Evolutionary conservation across 2,329 filamentous ascomycete species (phyloP).

Genomic region (Blastomyces silverae): DNA sequence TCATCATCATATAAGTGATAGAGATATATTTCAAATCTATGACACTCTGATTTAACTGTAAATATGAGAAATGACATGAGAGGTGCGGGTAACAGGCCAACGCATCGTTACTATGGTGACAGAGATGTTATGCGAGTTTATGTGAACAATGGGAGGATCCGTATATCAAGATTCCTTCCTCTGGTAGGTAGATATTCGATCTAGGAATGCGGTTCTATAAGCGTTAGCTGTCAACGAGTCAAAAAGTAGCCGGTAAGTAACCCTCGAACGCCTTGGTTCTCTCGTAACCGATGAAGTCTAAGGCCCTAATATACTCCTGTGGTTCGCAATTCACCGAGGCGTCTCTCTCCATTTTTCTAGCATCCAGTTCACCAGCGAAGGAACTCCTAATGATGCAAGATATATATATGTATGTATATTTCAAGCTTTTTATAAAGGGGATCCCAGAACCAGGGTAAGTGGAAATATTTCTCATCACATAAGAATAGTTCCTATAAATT

Average conservation of each 20-base stretch:
- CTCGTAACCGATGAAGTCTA: not conserved
- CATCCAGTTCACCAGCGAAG: not conserved
- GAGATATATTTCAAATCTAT: no score
- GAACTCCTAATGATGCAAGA: not conserved
- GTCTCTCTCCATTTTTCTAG: not conserved
- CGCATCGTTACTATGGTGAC: not conserved
- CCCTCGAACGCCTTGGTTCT: not conserved
- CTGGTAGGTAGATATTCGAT: not conserved
- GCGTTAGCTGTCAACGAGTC: not conserved
- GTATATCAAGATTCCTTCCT: not conserved
- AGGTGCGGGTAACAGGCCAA: no score
- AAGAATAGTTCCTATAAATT: not conserved
- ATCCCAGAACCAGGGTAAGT: not conserved
- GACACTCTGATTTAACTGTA: no score
- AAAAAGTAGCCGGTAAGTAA: not conserved
- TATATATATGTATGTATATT: not conserved
- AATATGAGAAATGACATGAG: no score
- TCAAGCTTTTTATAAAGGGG: not conserved
- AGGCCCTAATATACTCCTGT: not conserved
- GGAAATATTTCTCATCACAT: not conserved
- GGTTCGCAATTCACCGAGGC: not conserved
- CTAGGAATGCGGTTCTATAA: not conserved
- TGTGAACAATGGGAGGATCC: not conserved
- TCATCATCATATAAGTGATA: no score
- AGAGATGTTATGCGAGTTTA: not conserved